Evolutionary conservation across 2,329 filamentous ascomycete genomes (phyloP).

Genomic region (Verticillium dahliae): DNA sequence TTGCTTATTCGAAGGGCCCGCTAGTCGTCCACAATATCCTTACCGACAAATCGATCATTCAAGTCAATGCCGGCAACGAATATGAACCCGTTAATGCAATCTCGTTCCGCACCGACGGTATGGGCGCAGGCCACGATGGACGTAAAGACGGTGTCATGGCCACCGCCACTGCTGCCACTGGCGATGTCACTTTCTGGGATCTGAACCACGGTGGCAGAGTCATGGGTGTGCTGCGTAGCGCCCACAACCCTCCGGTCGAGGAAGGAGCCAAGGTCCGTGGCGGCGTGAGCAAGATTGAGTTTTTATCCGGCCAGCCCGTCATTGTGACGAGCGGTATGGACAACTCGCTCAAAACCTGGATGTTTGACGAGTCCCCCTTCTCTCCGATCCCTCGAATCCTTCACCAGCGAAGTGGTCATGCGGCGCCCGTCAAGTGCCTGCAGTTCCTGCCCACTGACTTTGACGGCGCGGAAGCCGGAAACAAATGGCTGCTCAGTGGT

Average conservation of each 20-base stretch:
- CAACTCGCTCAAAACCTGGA: slow-evolving; percentile 93
- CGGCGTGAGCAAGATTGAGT: slow-evolving; percentile 82
- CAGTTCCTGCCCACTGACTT: slow-evolving; percentile 83
- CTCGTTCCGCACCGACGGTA: slow-evolving; percentile 81
- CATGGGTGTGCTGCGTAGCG: slow-evolving; percentile 78
- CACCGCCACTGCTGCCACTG: slow-evolving; percentile 69
- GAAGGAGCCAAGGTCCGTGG: slow-evolving; percentile 54
- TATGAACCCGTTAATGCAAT: slow-evolving; percentile 71
- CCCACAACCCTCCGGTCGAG: slow-evolving; percentile 69
- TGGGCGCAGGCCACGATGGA: slow-evolving; percentile 84
- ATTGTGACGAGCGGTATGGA: slow-evolving; percentile 86
- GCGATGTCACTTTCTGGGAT: slow-evolving; percentile 95
- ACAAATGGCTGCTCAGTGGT: slow-evolving; percentile 91
- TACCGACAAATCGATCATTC: slow-evolving; percentile 66
- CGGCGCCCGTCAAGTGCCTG: slow-evolving; percentile 74
- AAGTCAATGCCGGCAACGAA: slow-evolving; percentile 59
- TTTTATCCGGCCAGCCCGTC: slow-evolving; percentile 81
- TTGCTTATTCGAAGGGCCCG: slow-evolving; percentile 76
- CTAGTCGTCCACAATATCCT: slow-evolving; percentile 77
- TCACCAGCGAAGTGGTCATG: slow-evolving; percentile 82
- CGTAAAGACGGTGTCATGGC: slow-evolving; percentile 88
- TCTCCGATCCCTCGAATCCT: slow-evolving; percentile 79
- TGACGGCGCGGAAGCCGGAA: slow-evolving; percentile 79
- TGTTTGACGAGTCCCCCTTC: slow-evolving; percentile 89
- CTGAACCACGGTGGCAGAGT: slow-evolving; percentile 82